Conservation (phyloP, 169 alveolate species). For the Eimeria brunetti region DNA sequence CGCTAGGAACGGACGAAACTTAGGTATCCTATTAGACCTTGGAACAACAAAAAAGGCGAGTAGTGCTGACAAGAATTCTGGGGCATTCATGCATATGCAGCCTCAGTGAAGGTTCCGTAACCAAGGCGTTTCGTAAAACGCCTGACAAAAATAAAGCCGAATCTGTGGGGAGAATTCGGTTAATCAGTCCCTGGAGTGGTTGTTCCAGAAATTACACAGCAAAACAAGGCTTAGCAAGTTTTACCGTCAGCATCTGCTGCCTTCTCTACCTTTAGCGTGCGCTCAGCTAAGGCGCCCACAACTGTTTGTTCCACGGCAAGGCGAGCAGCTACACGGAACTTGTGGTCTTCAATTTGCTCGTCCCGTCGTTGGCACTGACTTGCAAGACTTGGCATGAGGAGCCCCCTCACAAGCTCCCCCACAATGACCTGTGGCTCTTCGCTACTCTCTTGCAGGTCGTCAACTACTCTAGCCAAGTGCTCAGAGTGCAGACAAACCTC, state of each 20-base stretch:
- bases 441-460: constrained; percentile 88
- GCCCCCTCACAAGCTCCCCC: constrained; percentile 91
- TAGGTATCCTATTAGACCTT: too few relatives aligned
- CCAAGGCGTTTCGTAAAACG: too few relatives aligned
- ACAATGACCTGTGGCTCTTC: constrained; percentile 87
- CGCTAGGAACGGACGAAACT: too few relatives aligned
- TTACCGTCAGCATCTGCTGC: constrained; percentile 3
- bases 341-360: constrained; percentile 50
- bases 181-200: not conserved
- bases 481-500: constrained; percentile 91
- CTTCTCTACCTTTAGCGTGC: not conserved
- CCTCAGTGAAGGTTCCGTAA: too few relatives aligned
- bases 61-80: too few relatives aligned
- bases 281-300: constrained; percentile 2
- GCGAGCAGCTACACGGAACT: constrained; percentile 73
- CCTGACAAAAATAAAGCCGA: not conserved
- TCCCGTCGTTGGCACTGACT: constrained; percentile 84
- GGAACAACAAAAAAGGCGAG: too few relatives aligned
- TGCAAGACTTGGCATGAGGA: constrained; percentile 94
- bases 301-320: constrained; percentile 56
- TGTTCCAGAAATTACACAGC: not conserved
- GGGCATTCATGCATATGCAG: too few relatives aligned
- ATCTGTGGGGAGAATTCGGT: not conserved
- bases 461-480: constrained; percentile 90
- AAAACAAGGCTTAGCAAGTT: not conserved